phyloP scores from a whole-genome alignment of 176 grass and related monocot genomes.

The Lolium rigidum region DNA sequence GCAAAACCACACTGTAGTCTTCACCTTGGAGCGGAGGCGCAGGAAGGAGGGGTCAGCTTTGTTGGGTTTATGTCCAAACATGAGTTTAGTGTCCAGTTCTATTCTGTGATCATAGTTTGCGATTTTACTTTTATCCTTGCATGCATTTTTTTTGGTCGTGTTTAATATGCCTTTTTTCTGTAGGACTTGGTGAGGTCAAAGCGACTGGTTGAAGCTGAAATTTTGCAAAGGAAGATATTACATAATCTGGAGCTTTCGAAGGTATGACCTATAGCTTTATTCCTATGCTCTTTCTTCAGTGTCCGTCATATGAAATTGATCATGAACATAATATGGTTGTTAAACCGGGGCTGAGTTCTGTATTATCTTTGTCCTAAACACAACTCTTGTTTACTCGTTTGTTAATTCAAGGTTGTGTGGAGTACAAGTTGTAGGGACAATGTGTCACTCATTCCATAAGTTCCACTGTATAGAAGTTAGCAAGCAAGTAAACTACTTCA shows the following conservation, averaged over 20 bases:
- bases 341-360: not conserved
- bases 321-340: not conserved
- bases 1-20: not conserved
- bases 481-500: not conserved
- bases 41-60: not conserved
- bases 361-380: slow-evolving; percentile 17
- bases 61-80: not conserved
- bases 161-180: slow-evolving; percentile 23
- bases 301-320: slow-evolving; percentile 1
- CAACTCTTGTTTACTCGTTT: not conserved
- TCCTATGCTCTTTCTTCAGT: slow-evolving; percentile 32
- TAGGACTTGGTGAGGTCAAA: slow-evolving; percentile 77
- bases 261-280: slow-evolving; percentile 35
- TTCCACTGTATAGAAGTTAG: not conserved
- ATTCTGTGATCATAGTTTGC: slow-evolving; percentile 16
- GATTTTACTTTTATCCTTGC: slow-evolving; percentile 3
- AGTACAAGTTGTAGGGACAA: not conserved
- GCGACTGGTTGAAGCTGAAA: slow-evolving; percentile 78
- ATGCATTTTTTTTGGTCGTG: not conserved
- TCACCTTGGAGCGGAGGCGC: not conserved
- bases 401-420: not conserved
- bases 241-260: slow-evolving; percentile 80
- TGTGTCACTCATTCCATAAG: slow-evolving; percentile 4
- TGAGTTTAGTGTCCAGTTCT: not conserved
- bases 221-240: slow-evolving; percentile 89